A percentile compares a stretch with the other conserved stretches of the same genome.
These are phyloP conservation scores for Corylus avellana DNA, from an alignment of 306 rosid genomes.

Conservation along the genomic window DNA sequence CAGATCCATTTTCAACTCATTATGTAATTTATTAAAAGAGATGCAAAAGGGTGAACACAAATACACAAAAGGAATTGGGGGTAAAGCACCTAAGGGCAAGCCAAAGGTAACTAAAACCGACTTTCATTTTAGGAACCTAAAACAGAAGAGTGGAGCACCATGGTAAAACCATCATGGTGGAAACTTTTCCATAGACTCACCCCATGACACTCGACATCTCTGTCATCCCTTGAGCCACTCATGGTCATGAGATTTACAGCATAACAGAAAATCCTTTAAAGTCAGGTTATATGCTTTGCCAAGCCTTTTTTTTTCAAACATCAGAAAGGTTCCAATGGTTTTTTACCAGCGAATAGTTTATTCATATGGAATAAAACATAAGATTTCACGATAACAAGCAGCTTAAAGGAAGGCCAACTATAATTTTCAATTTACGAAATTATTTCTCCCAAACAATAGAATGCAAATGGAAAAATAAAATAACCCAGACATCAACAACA, in stretches of 20 bases:
- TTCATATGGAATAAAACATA: not conserved
- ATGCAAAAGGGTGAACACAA: not conserved
- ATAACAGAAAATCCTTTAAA: not conserved
- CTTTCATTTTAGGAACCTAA: not conserved
- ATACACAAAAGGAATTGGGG: not conserved
- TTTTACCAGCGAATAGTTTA: not conserved
- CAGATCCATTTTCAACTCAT: not conserved
- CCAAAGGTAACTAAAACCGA: not conserved
- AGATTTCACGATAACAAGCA: not conserved
- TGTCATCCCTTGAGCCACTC: not conserved
- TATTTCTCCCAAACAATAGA: not conserved
- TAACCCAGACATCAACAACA: conserved; percentile 14
- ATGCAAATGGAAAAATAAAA: conserved; percentile 18
- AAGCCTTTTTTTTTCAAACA: not conserved
- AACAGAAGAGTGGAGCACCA: too few relatives aligned
- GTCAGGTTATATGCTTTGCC: not conserved
- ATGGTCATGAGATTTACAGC: not conserved
- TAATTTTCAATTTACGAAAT: not conserved
- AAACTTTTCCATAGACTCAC: too few relatives aligned
- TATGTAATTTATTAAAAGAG: not conserved
- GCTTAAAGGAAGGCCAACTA: conserved; percentile 6
- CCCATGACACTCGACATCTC: too few relatives aligned
- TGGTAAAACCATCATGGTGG: too few relatives aligned
- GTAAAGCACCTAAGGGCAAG: not conserved
- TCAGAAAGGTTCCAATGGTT: not conserved